Evolutionary conservation across 2,329 filamentous ascomycete genomes (phyloP).

Genomic region (Monosporascus cannonballus): DNA sequence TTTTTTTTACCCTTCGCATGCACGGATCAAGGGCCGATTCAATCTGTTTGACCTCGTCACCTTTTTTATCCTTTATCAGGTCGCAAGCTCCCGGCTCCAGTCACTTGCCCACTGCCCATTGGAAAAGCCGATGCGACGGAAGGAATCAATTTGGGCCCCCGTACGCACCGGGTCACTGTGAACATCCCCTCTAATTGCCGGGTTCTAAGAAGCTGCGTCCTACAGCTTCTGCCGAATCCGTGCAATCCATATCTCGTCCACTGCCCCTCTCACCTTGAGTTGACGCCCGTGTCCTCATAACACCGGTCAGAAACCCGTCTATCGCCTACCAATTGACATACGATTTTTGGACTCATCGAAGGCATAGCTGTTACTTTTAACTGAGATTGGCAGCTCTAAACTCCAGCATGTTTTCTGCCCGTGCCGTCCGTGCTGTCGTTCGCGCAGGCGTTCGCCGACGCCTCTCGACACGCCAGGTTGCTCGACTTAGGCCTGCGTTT

Average conservation of each 20-base stretch:
- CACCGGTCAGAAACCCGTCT: neutral
- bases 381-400: neutral
- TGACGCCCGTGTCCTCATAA: neutral
- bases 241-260: constrained; percentile 1
- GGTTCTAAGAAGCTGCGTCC: neutral
- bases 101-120: neutral
- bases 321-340: neutral
- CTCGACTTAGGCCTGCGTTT: constrained; percentile 14
- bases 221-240: neutral
- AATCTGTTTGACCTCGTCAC: neutral
- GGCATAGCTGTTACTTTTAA: neutral
- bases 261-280: constrained; percentile 4
- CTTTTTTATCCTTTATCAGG: neutral
- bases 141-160: neutral
- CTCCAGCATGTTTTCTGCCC: constrained; percentile 18
- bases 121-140: neutral
- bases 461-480: constrained; percentile 13
- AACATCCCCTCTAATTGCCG: neutral
- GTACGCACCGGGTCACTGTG: neutral
- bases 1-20: constrained; percentile 1
- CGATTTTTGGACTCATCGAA: neutral
- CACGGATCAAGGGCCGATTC: neutral
- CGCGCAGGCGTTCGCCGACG: constrained; percentile 26
- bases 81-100: neutral
- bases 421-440: constrained; percentile 22